Evolutionary conservation across 2,329 filamentous ascomycete genomes (phyloP), one percentile per base, ranked within the genome.

Genomic region (Colletotrichum camelliae): DNA sequence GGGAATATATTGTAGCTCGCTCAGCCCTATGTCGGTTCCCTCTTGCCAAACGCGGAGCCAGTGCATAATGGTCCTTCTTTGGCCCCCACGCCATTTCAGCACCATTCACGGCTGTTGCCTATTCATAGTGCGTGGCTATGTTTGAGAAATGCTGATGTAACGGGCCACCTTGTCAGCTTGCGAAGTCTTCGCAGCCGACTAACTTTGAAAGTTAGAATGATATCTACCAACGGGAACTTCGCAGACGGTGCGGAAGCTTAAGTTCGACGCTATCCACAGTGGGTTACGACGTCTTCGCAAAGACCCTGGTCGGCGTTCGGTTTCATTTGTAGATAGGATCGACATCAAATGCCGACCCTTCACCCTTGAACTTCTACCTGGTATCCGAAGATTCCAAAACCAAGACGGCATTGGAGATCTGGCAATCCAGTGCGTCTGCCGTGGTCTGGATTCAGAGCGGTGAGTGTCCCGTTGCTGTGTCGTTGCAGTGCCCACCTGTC

Each of bases 111-210:
- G 10, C n/a, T 52, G 43, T n/a, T 52, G 43, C n/a, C 43, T 52
- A 48, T 48, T 48, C n/a, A 21, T 48, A 48, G 43, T 1, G 43
- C 1, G 43, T 48, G 43, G 43, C n/a, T 21, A 13, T 52, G 43
- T 1, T 24, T 13, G 12, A 13, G n/a, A 0, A n/a, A 52, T 13
- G 43, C n/a, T 3, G n/a, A 21, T 21, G 10, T 13, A 52, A 52
- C n/a, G 2, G 0, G 18, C n/a, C n/a, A 13, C 2, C n/a, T 52
- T 12, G 43, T 21, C n/a, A 7, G 4, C n/a, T 24, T 7, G n/a
- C 5, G 10, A 21, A 13, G 43, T 52, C 43, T 52, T 3, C 43
- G 6, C 2, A 52, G 4, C 43, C 1, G 6, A 21, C n/a, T 2
- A 5, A 13, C 18, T 52, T 52, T n/a, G 43, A 52, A 52, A 52